Evolutionary conservation across 768 basidiomycete species (phyloP).

Genomic region (Leccinum subtestaceum): DNA sequence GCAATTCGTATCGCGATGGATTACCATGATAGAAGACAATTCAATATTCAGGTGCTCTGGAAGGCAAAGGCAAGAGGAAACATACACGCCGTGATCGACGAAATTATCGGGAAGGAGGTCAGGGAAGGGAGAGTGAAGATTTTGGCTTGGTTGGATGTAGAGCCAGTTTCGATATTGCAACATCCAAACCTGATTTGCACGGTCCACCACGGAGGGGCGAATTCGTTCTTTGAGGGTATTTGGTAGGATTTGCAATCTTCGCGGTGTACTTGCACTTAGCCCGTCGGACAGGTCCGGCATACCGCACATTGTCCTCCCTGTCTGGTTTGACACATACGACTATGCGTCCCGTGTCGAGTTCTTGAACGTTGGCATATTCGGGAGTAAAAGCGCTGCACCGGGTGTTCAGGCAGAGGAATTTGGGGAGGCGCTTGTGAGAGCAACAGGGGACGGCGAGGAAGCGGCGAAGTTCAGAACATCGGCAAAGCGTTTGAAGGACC

Average conservation of each 20-base stretch:
- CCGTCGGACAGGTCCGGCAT: constrained; percentile 9
- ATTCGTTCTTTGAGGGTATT: constrained; percentile 5
- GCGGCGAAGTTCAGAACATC: neutral
- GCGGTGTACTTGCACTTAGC: neutral
- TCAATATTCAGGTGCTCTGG: constrained; percentile 31
- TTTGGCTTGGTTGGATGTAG: constrained; percentile 12
- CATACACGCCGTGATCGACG: neutral
- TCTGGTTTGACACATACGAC: constrained; percentile 16
- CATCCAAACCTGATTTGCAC: neutral
- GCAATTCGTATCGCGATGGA: constrained; percentile 11
- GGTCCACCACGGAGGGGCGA: constrained; percentile 5
- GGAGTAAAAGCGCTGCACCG: neutral
- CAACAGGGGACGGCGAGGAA: constrained; percentile 7
- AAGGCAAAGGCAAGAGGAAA: neutral
- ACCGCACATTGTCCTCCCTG: constrained; percentile 9
- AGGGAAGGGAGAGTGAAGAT: constrained; percentile 7
- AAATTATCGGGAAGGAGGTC: constrained; percentile 2
- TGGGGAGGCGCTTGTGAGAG: constrained; percentile 1
- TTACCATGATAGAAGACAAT: neutral
- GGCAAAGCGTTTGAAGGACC: constrained; percentile 7
- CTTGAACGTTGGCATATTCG: constrained; percentile 11
- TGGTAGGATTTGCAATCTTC: neutral
- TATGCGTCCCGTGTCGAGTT: neutral
- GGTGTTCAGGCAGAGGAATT: constrained; percentile 9
- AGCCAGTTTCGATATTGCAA: constrained; percentile 12